These are phyloP conservation scores for Fusarium musae DNA, from an alignment of 2,329 filamentous ascomycete genomes.

Conservation along the genomic window DNA sequence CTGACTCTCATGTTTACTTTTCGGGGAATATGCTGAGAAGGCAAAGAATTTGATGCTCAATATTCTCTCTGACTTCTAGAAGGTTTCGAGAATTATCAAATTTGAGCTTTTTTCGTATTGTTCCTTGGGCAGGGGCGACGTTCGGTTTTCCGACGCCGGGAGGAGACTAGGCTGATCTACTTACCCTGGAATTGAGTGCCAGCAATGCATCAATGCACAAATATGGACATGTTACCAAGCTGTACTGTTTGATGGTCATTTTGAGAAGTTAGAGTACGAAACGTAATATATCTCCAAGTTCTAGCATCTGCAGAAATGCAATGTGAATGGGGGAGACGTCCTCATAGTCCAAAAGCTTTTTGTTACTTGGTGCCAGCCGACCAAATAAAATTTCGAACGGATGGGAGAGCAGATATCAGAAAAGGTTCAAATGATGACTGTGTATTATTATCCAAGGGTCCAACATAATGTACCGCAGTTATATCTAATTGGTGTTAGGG, in stretches of 20 bases:
- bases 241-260: background rate
- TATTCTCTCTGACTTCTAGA: background rate
- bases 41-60: background rate
- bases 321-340: too few species aligned
- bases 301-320: too few species aligned
- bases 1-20: accelerated
- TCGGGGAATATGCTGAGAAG: background rate
- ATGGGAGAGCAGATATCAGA: background rate
- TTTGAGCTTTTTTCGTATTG: background rate
- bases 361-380: too few species aligned
- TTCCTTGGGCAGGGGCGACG: background rate
- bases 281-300: too few species aligned
- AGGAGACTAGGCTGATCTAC: too few species aligned
- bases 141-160: background rate
- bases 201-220: accelerated
- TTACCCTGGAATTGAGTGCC: background rate
- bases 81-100: background rate
- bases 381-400: too few species aligned
- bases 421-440: accelerated
- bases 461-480: accelerated
- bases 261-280: accelerated
- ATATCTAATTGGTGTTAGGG: too few species aligned
- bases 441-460: background rate
- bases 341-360: too few species aligned
- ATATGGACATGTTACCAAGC: too few species aligned